Conservation (phyloP, 305 asterid species). For the Nicotiana rustica region DNA sequence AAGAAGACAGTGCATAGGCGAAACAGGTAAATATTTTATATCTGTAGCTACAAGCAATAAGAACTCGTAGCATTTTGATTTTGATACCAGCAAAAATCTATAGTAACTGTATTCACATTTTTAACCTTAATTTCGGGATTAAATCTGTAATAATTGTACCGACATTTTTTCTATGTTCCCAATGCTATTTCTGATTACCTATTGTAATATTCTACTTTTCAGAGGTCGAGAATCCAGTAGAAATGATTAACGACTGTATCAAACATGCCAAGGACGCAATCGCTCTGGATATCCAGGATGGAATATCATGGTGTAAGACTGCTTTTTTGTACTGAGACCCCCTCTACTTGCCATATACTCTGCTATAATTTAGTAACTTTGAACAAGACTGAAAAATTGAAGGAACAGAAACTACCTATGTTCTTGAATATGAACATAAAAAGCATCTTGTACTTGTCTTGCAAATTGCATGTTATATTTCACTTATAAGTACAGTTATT, state of each 20-base stretch:
- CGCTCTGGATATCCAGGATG: neutral
- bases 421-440: neutral
- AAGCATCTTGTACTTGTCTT: neutral
- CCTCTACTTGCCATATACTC: neutral
- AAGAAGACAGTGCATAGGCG: neutral
- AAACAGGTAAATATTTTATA: neutral
- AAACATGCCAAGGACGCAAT: neutral
- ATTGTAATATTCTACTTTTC: neutral
- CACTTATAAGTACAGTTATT: too few species aligned
- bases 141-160: neutral
- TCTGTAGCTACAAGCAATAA: neutral
- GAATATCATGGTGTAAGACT: slow-evolving; percentile 1
- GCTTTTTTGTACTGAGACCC: neutral
- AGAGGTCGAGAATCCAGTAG: neutral
- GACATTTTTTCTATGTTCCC: neutral
- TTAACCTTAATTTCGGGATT: too few species aligned
- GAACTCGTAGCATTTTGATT: neutral
- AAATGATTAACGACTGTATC: neutral
- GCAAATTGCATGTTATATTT: neutral
- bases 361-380: neutral
- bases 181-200: neutral
- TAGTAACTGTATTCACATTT: too few species aligned
- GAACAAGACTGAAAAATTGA: neutral
- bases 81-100: neutral
- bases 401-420: neutral